Base-by-base conservation (phyloP, 768 basidiomycete genomes). In the Pholiota conissans region DNA sequence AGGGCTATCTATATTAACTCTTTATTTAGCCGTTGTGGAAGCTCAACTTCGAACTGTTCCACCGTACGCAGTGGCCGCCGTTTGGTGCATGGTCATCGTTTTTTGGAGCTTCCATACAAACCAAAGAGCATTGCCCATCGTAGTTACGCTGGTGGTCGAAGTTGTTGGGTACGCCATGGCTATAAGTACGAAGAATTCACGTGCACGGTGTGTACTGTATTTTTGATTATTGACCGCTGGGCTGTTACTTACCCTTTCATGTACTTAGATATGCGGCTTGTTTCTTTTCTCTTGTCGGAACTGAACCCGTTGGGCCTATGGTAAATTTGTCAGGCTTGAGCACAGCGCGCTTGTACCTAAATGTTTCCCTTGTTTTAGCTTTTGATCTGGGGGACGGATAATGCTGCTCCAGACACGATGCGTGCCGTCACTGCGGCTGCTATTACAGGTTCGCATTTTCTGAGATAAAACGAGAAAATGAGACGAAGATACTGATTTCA, bases 1-100 rank as follows among this genome's bases (percentile, higher is more conserved):
- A 49, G 10, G 8, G 30, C 24, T 30, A 11, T 16, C 18, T 65
- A 52, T 3, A 26, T 28, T 34, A 46, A 14, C 6, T 32, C 13
- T 32, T 13, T 13, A 6, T 55, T 8, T 32, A 80, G 76, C 74
- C 46, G 70, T 71, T 1, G 73, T 80, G 8, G 67, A 79, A 60
- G 71, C 75, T 1, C 78, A 80, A 54, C 70, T 80, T 20, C 71
- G 76, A 10, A 79, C 79, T 14, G 79, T 80, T 1, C 78, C 78
- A 0, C 76, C 76, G 1, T 79, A 75, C 53, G 54, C 75, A 10
- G 72, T 74, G 1, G 72, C 71, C 27, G 72, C 66, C 3, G 68
- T 75, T 34, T 79, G 77, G 74, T 67, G 76, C 1, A 57, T 79
- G 32, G 29, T 64, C 10, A 59, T 60, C 24, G 63, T 70, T 18